A percentile compares a stretch with the other conserved stretches of the same genome.
Conservation (phyloP, 2,329 filamentous ascomycete genomes). For the Curvularia lunata region DNA sequence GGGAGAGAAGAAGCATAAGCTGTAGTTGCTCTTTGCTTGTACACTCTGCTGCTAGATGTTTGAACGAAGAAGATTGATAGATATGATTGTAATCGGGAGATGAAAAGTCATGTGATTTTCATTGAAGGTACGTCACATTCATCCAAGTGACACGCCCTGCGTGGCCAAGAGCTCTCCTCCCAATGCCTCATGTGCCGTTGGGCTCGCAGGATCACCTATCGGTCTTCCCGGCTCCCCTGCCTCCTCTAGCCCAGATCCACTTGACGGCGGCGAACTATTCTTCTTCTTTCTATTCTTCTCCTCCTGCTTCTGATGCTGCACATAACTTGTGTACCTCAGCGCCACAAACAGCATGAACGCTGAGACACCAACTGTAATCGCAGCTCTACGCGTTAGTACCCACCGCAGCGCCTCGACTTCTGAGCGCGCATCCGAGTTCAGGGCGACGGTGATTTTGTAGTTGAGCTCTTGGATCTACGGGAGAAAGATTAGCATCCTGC, state of each 20-base stretch:
- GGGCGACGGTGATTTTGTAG: conserved; percentile 90
- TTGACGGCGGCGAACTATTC: conserved; percentile 21
- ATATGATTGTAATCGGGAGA: neutral
- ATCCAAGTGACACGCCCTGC: conserved; percentile 44
- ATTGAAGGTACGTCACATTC: conserved; percentile 1
- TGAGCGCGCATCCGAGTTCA: conserved; percentile 89
- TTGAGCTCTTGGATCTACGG: conserved; percentile 85
- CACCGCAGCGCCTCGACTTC: conserved; percentile 91
- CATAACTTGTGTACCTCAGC: conserved; percentile 50
- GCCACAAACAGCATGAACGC: conserved; percentile 54
- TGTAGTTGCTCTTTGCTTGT: conserved; percentile 57
- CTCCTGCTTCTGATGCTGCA: conserved; percentile 48
- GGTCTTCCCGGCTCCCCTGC: conserved; percentile 11
- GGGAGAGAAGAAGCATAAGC: conserved; percentile 93
- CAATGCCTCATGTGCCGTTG: conserved; percentile 26
- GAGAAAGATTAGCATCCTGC: neutral
- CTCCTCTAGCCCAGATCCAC: conserved; percentile 23
- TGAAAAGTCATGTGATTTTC: neutral
- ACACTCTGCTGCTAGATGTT: neutral
- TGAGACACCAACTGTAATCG: conserved; percentile 61
- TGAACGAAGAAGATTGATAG: neutral
- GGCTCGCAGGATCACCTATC: conserved; percentile 9
- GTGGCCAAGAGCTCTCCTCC: conserved; percentile 42
- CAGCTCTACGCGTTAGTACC: conserved; percentile 74
- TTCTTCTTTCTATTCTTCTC: conserved; percentile 47